Evolutionary conservation across 208 protist genomes (phyloP), one percentile per base, ranked within the genome.

Genomic region (Trypanosoma avium): DNA sequence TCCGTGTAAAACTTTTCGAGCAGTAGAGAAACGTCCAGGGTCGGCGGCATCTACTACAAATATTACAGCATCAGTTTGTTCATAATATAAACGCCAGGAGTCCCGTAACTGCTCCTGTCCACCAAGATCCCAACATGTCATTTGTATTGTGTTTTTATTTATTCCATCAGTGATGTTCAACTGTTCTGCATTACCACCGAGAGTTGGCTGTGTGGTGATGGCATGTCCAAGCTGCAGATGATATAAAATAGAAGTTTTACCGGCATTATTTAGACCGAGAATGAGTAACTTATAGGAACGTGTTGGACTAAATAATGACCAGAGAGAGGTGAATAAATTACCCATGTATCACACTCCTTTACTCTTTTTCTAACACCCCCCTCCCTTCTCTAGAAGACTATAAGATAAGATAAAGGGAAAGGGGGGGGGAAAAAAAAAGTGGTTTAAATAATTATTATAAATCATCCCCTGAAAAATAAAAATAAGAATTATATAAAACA

Each of bases 161-260:
- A 84, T 92, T 30, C 98, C 97, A 58, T 99, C 98, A 57, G 98
- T 98, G 71, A 98, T 98, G 55, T 88, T 84, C 27, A 99, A 71
- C 43, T 93, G 86, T 77, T 98, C 97, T 3, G 97, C 93, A 84
- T 99, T 98, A 67, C 97, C 90, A 29, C 97, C 94, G 27, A 99
- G 96, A 13, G 98, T 99, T 15, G 98, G 98, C 73, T 99, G 97
- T 4, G 98, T 99, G 8, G 88, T 88, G 40, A 99, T 98, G 32
- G 92, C 71, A 81, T 99, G 94, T 7, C 94, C 97, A 8, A 99
- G 77, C 67, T 99, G 98, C 9, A 99, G 75, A 63, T 99, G 97
- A 76, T 99, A 99, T 0, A 99, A 76, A 48, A 99, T 97, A 10
- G 97, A 98, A 2, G 98, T 99, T 75, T 99, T 99, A 30, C 98